Conservation (phyloP, 495 filamentous ascomycete genomes). For the Penicillium antarcticum region DNA sequence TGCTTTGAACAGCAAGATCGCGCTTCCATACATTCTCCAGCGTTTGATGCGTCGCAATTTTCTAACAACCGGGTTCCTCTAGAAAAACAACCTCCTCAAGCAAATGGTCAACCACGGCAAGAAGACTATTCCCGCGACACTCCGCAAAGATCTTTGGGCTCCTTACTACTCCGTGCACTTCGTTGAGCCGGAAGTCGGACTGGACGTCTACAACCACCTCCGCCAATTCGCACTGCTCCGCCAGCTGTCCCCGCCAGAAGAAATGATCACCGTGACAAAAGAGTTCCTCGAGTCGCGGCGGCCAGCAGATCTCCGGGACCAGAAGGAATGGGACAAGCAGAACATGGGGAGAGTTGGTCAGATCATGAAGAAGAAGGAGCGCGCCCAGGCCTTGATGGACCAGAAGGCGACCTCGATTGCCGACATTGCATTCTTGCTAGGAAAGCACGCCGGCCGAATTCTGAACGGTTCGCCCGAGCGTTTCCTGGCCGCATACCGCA, state of each 20-base stretch:
- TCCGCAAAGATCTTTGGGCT: constrained; percentile 92
- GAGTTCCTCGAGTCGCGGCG: constrained; percentile 50
- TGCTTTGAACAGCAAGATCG: background rate
- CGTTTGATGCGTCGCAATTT: background rate
- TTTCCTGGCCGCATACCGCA: constrained; percentile 31
- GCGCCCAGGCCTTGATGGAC: constrained; percentile 69
- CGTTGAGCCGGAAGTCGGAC: constrained; percentile 59
- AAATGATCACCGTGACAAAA: constrained; percentile 49
- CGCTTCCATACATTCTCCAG: background rate
- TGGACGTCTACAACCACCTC: constrained; percentile 71
- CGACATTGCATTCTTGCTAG: constrained; percentile 77
- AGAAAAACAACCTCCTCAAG: constrained; percentile 64
- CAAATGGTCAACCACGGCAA: constrained; percentile 90
- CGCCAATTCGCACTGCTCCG: constrained; percentile 67
- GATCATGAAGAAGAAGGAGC: constrained; percentile 50
- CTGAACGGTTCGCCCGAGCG: constrained; percentile 24
- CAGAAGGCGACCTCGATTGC: constrained; percentile 87
- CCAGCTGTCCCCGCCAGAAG: constrained; percentile 40
- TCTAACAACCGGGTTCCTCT: constrained; percentile 1
- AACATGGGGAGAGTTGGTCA: constrained; percentile 41
- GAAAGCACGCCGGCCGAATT: constrained; percentile 47
- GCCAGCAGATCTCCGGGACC: constrained; percentile 55
- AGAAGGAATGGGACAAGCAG: constrained; percentile 42
- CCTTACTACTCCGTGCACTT: constrained; percentile 76
- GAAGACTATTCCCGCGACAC: constrained; percentile 70